Evolutionary conservation across 257 asterid genomes (phyloP).

Genomic region (Nicotiana undulata): DNA sequence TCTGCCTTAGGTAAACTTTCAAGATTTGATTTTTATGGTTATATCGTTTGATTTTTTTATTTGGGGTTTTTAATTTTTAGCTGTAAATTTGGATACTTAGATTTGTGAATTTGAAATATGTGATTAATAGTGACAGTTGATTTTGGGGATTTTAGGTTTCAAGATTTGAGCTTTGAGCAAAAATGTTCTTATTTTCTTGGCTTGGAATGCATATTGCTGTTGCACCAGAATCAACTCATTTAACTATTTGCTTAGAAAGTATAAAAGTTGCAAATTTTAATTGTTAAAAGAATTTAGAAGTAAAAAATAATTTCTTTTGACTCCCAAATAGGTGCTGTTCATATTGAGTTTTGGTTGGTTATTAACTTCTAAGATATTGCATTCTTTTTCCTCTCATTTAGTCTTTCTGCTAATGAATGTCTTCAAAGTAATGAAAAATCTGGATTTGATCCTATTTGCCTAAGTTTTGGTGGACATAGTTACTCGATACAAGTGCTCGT

Average conservation of each 20-base stretch:
- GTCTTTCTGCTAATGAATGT: background rate
- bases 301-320: background rate
- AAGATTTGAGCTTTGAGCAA: background rate
- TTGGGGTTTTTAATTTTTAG: background rate
- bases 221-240: background rate
- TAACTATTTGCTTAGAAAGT: background rate
- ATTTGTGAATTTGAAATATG: background rate
- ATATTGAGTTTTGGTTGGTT: background rate
- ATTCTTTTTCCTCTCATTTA: background rate
- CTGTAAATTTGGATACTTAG: background rate
- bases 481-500: background rate
- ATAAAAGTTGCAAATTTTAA: background rate
- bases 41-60: background rate
- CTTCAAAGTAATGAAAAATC: background rate
- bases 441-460: background rate
- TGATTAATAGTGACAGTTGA: background rate
- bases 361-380: background rate
- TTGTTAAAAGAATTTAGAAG: background rate
- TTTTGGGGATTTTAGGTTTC: background rate
- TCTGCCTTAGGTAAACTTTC: constrained; percentile 47
- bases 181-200: background rate
- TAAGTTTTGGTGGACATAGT: background rate
- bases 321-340: background rate
- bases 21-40: background rate
- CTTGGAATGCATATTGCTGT: background rate